Conservation (phyloP, 2,329 filamentous ascomycete genomes). For the Dactylellina drechsleri region DNA sequence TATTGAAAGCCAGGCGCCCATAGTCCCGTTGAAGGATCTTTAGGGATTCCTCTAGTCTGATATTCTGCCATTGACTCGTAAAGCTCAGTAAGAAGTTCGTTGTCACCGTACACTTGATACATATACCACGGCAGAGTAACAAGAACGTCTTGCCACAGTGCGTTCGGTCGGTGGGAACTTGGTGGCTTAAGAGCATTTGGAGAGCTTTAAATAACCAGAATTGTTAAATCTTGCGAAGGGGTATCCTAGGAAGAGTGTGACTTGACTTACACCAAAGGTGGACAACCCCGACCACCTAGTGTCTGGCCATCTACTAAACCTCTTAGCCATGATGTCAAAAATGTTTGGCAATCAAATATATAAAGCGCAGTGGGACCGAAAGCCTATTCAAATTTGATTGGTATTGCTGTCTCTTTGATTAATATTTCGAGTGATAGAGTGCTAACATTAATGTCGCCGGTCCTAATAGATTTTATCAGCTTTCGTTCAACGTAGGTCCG, state of each 20-base stretch:
- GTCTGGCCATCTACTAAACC: slow-evolving; percentile 64
- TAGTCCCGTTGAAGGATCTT: slow-evolving; percentile 60
- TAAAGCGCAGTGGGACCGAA: slow-evolving; percentile 68
- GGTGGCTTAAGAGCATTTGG: slow-evolving; percentile 36
- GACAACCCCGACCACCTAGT: slow-evolving; percentile 58
- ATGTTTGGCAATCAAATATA: slow-evolving; percentile 67
- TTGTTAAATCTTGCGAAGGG: too few relatives aligned
- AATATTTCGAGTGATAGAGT: neutral
- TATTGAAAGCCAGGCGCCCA: slow-evolving; percentile 63
- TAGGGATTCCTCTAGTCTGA: slow-evolving; percentile 61
- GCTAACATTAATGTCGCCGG: slow-evolving; percentile 45
- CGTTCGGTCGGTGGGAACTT: slow-evolving; percentile 54
- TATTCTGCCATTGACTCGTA: slow-evolving; percentile 63
- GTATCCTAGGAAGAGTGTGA: neutral
- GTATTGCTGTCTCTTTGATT: neutral
- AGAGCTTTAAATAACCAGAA: slow-evolving; percentile 12
- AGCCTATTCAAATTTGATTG: slow-evolving; percentile 60
- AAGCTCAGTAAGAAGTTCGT: slow-evolving; percentile 61
- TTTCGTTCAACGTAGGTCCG: neutral
- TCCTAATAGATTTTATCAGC: slow-evolving; percentile 26
- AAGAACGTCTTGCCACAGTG: slow-evolving; percentile 64
- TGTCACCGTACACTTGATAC: slow-evolving; percentile 63
- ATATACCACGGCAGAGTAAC: slow-evolving; percentile 63
- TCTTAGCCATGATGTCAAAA: slow-evolving; percentile 66
- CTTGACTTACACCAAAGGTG: slow-evolving; percentile 59